Percentiles rank a stretch among this genome's conserved stretches.
phyloP scores from a whole-genome alignment of 768 basidiomycete genomes.

The Podaxis pistillaris region DNA sequence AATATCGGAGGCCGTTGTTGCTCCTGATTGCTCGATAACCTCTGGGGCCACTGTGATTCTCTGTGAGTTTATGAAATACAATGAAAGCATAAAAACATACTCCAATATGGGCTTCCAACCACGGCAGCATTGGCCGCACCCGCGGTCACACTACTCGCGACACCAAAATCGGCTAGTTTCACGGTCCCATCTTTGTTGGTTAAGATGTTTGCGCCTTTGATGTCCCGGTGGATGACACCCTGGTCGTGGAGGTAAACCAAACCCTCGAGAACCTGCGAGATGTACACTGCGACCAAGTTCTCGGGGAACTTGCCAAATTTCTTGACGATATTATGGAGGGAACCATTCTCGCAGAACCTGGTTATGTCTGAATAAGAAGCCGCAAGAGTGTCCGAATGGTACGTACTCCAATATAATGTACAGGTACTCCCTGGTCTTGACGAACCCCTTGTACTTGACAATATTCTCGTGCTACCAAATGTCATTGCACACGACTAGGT shows the following conservation, averaged over 20 bases:
- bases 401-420: slow-evolving; percentile 95
- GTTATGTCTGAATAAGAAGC: neutral
- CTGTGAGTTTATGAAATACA: slow-evolving; percentile 10
- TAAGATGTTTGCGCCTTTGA: slow-evolving; percentile 98
- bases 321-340: slow-evolving; percentile 91
- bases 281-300: slow-evolving; percentile 93
- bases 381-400: neutral
- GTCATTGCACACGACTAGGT: neutral
- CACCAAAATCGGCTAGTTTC: slow-evolving; percentile 99
- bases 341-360: slow-evolving; percentile 98
- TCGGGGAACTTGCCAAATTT: slow-evolving; percentile 99
- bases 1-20: slow-evolving; percentile 95
- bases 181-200: slow-evolving; percentile 99
- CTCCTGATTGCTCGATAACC: slow-evolving; percentile 97
- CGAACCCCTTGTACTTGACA: slow-evolving; percentile 98
- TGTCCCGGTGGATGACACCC: slow-evolving; percentile 98
- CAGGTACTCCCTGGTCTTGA: slow-evolving; percentile 89
- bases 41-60: slow-evolving; percentile 85
- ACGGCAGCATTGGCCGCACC: slow-evolving; percentile 86
- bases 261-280: slow-evolving; percentile 94
- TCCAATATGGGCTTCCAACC: slow-evolving; percentile 99
- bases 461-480: slow-evolving; percentile 84
- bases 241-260: slow-evolving; percentile 97
- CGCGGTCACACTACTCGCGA: slow-evolving; percentile 71
- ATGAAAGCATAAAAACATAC: slow-evolving; percentile 42